Conservation (phyloP, 2,329 filamentous ascomycete species). For the Fusarium ramigenum region DNA sequence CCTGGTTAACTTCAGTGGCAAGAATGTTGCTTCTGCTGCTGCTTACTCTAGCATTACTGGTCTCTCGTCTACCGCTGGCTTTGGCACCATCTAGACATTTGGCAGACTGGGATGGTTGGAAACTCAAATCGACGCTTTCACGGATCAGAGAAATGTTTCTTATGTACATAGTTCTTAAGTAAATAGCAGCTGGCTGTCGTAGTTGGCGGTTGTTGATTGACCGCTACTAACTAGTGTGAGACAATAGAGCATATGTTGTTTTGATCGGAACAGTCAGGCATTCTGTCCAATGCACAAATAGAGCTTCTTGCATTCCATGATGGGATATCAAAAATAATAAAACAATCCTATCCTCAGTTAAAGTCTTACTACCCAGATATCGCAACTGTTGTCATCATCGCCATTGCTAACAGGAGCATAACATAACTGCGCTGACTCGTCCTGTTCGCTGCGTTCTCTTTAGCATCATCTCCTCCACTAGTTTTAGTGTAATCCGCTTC, state of each 20-base stretch:
- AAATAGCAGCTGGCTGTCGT: neutral
- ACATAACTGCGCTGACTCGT: neutral
- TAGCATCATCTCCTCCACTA: neutral
- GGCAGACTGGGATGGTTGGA: rapidly evolving
- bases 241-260: neutral
- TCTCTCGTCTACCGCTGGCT: conserved; percentile 54
- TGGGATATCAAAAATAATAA: neutral
- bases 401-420: neutral
- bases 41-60: conserved; percentile 48
- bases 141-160: rapidly evolving
- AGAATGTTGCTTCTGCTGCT: conserved; percentile 59
- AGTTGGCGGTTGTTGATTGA: neutral
- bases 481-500: neutral
- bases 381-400: neutral
- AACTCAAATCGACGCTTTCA: rapidly evolving
- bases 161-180: neutral
- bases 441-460: neutral
- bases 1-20: conserved; percentile 59
- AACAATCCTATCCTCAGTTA: neutral
- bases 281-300: neutral
- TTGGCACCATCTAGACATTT: conserved; percentile 51
- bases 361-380: too few relatives aligned
- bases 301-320: neutral
- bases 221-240: rapidly evolving
- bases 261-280: too few relatives aligned